phyloP scores from a whole-genome alignment of 805 yeast genomes.

The Wickerhamomyces subpelliculosus region DNA sequence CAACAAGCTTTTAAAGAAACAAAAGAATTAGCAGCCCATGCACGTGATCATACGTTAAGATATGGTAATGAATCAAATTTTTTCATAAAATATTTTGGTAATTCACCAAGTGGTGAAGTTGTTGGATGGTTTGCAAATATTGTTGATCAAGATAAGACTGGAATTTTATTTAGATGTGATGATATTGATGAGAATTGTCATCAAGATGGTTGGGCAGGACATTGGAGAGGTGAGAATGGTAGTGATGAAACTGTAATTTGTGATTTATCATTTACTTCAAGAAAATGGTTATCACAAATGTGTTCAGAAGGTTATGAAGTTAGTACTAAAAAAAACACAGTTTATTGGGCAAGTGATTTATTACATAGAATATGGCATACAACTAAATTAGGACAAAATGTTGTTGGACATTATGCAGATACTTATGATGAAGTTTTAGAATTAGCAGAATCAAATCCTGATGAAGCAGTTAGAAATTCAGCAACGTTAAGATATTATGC shows the following conservation, averaged over 20 bases:
- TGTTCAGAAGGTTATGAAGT: constrained; percentile 30
- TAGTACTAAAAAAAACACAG: constrained; percentile 17
- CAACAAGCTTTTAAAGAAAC: constrained; percentile 26
- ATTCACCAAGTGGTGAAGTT: constrained; percentile 29
- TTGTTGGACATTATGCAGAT: constrained; percentile 31
- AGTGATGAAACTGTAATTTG: constrained; percentile 35
- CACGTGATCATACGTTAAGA: constrained; percentile 28
- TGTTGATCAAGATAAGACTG: constrained; percentile 27
- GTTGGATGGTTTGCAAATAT: constrained; percentile 29
- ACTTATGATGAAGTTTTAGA: constrained; percentile 26
- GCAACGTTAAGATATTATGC: constrained; percentile 26
- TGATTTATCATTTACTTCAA: constrained; percentile 29
- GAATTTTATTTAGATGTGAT: constrained; percentile 32
- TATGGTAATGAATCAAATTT: constrained; percentile 26
- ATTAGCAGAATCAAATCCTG: constrained; percentile 24
- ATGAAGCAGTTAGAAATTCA: constrained; percentile 29
- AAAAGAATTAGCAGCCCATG: constrained; percentile 25
- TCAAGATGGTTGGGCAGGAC: constrained; percentile 31
- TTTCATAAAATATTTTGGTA: constrained; percentile 31
- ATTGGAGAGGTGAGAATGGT: constrained; percentile 29
- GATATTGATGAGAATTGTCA: constrained; percentile 31
- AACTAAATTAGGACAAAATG: constrained; percentile 23
- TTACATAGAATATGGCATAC: constrained; percentile 34
- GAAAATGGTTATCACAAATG: constrained; percentile 24
- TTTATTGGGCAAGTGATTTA: constrained; percentile 30